Evolutionary conservation across 2,329 filamentous ascomycete genomes (phyloP), one percentile per base, ranked within the genome.

Genomic region (Sarocladium kiliense): DNA sequence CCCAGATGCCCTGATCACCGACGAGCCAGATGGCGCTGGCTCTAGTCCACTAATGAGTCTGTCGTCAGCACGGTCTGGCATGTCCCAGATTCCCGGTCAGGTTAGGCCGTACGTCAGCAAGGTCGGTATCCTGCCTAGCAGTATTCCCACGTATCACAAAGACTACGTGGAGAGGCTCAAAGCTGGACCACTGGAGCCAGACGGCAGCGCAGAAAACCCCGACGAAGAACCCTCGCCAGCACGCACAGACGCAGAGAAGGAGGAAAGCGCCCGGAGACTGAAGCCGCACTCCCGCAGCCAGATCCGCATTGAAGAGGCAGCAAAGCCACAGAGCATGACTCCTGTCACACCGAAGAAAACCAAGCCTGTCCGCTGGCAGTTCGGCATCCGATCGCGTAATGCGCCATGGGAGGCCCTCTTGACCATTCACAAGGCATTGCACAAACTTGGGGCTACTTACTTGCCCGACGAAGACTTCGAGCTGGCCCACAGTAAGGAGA

Each of bases 311-410:
- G 87, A 93, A 59, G 86, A 81, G 56, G 81, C 66, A 66, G 81
- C 73, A 60, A 77, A 82, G 36, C 84, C 84, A 3, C 80, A 84
- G 56, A 77, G 79, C 19, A 78, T 87, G 74, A 87, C 84, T 2
- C 83, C 82, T 0, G 80, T 85, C 49, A 73, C 77, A 53, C 69
- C 77, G 3, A 91, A 89, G 74, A 91, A 89, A 69, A 73, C 79
- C 4, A 91, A 89, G 65, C 88, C 88, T 1, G 89, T 92, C 16
- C 90, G 93, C 61, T 99, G 94, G 94, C 94, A 99, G 68, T 99
- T 99, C 67, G 94, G 94, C 56, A 99, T 99, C 58, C 84, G 94
- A 36, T 96, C 91, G 45, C 85, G 94, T 50, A 99, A 97, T 65
- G 88, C 91, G 55, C 94, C 94, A 0, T 91, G 92, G 64, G 94